phyloP scores from a whole-genome alignment of 1,284 basidiomycete genomes.

The Trichosporon inkin region DNA sequence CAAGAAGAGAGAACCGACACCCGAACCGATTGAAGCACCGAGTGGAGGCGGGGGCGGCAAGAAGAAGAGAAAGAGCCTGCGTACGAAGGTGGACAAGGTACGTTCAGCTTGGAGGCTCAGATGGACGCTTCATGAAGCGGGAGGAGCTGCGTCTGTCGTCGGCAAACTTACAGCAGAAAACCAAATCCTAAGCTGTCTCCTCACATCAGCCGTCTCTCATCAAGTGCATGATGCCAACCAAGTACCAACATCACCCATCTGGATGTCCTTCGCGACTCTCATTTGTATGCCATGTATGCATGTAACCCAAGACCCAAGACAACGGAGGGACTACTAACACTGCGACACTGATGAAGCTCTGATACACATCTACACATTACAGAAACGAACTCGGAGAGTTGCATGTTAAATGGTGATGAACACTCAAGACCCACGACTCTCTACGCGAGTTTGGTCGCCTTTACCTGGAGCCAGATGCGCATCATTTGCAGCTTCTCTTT shows the following conservation, averaged over 20 bases:
- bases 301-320: too few species aligned
- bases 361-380: too few species aligned
- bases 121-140: background rate
- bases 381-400: too few species aligned
- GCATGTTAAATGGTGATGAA: background rate
- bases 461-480: slow-evolving; percentile 88
- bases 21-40: background rate
- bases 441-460: slow-evolving; percentile 60
- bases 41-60: background rate
- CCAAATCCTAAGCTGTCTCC: background rate
- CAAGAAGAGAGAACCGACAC: slow-evolving; percentile 17
- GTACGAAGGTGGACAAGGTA: slow-evolving; percentile 24
- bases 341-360: too few species aligned
- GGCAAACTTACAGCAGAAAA: slow-evolving; percentile 4
- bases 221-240: too few species aligned
- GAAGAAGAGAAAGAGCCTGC: slow-evolving; percentile 22
- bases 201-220: too few species aligned
- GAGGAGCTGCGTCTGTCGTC: background rate
- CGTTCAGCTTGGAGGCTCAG: background rate
- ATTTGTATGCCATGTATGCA: too few species aligned
- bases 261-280: too few species aligned
- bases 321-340: too few species aligned
- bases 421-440: background rate
- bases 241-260: too few species aligned
- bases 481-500: slow-evolving; percentile 94